Base-by-base conservation (phyloP, 805 yeast species). In the Yamadazyma takamatsuzukensis region DNA sequence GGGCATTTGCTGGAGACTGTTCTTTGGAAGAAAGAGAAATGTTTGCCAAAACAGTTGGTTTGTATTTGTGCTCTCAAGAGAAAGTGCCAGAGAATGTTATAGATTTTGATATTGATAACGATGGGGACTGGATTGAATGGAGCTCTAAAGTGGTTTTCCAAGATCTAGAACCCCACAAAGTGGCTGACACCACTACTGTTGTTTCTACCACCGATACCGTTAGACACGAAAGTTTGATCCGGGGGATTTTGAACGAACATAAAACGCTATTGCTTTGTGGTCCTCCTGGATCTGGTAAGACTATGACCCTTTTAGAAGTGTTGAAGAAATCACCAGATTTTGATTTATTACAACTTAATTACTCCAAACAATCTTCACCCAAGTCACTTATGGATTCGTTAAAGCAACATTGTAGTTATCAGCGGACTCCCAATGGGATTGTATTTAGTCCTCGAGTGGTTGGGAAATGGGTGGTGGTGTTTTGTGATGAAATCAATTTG, bases 211-310 rank as follows among this genome's bases (percentile, higher is more conserved):
- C 74, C 1, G 97, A 88, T 43, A 88, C 96, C 0, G 51, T 70
- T 2, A 67, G 78, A 35, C 84, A 84, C 36, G 90, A 85, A 39
- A 51, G 61, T 1, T 47, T 84, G 8, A 65, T 90, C 2, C 72
- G 69, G 34, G 62, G 78, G 0, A 53, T 83, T 2, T 47, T 89
- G 22, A 63, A 65, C 21, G 74, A 74, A 27, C 80, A 73, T 33
- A 60, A 61, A 24, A 76, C 94, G 0, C 53, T 86, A 12, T 64
- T 90, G 17, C 64, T 90, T 15, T 87, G 96, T 57, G 97, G 97
- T 2, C 97, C 97, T 0, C 97, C 97, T 0, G 97, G 97, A 4
- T 83, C 96, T 0, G 97, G 97, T 37, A 90, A 90, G 52, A 89
- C 97, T 0, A 89, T 90, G 97, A 78, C 89, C 0, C 58, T 90